Conservation (phyloP, 2,329 filamentous ascomycete genomes). For the Fusarium staphyleae region DNA sequence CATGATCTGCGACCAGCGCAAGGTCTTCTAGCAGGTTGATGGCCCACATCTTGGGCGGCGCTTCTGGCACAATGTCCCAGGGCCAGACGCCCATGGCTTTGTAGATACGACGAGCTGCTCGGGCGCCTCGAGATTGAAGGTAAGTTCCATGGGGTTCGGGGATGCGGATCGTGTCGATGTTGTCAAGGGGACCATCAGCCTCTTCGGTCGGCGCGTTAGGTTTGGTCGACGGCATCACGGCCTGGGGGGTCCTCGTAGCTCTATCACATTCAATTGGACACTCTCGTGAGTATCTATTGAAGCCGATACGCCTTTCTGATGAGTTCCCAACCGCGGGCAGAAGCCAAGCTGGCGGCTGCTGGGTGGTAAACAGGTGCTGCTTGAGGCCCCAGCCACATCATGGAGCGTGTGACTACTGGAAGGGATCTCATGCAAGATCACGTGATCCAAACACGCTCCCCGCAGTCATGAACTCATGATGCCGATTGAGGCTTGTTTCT, state of each 20-base stretch:
- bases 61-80: slow-evolving; percentile 42
- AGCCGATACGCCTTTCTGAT: neutral
- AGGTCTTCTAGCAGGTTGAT: slow-evolving; percentile 43
- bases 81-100: slow-evolving; percentile 41
- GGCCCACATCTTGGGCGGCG: slow-evolving; percentile 43
- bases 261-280: slow-evolving; percentile 24
- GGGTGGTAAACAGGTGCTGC: slow-evolving; percentile 23
- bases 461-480: slow-evolving; percentile 44
- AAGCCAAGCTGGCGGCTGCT: slow-evolving; percentile 31
- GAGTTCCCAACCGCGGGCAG: slow-evolving; percentile 34
- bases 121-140: slow-evolving; percentile 39
- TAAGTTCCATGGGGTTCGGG: slow-evolving; percentile 38
- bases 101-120: slow-evolving; percentile 39
- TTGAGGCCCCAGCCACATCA: slow-evolving; percentile 37
- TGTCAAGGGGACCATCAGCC: slow-evolving; percentile 32
- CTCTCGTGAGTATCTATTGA: neutral
- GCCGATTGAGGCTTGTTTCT: slow-evolving; percentile 7
- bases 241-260: slow-evolving; percentile 9
- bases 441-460: slow-evolving; percentile 34
- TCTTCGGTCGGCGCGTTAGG: slow-evolving; percentile 35
- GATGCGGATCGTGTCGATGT: slow-evolving; percentile 37
- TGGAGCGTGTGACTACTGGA: slow-evolving; percentile 31
- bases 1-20: slow-evolving; percentile 40
- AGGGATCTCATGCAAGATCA: slow-evolving; percentile 36
- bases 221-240: slow-evolving; percentile 36